Percentiles rank a stretch among this genome's conserved stretches.
Evolutionary conservation across 2,329 filamentous ascomycete genomes (phyloP).

Genomic region (Apiospora arundinis): DNA sequence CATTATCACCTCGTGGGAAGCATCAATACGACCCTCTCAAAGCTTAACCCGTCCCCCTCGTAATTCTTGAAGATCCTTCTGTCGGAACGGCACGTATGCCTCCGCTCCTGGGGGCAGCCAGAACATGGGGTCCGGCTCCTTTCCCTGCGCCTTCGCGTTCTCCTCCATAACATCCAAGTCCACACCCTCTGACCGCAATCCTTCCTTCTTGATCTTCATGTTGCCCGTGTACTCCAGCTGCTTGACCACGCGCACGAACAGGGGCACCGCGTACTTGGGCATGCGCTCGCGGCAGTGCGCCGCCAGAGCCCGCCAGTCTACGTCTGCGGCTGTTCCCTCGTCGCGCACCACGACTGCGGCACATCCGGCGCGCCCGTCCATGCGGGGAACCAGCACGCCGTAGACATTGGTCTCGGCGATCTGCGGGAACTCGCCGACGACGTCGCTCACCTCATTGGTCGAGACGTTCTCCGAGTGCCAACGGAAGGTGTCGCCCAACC

Average conservation of each 20-base stretch:
- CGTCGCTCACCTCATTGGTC: constrained; percentile 50
- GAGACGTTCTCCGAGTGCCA: constrained; percentile 62
- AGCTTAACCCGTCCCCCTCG: constrained; percentile 26
- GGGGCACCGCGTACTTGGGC: constrained; percentile 52
- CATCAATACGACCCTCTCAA: background rate
- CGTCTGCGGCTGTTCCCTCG: constrained; percentile 33
- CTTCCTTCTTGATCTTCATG: constrained; percentile 51
- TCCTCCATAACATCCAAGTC: constrained; percentile 44
- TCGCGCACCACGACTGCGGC: constrained; percentile 47
- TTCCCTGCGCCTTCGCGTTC: constrained; percentile 40
- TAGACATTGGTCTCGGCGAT: constrained; percentile 51
- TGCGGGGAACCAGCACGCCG: constrained; percentile 48
- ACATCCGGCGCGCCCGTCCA: constrained; percentile 51
- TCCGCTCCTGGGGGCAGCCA: constrained; percentile 45
- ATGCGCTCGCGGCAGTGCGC: constrained; percentile 44
- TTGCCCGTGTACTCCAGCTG: constrained; percentile 52
- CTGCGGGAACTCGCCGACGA: constrained; percentile 46
- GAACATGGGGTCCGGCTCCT: constrained; percentile 39
- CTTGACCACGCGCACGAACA: constrained; percentile 48
- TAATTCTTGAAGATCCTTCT: constrained; percentile 44
- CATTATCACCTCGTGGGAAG: background rate
- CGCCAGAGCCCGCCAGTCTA: constrained; percentile 42
- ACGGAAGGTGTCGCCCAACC: constrained; percentile 74
- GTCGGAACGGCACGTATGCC: constrained; percentile 45
- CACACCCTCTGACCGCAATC: constrained; percentile 49